Conservation (phyloP, 2,329 filamentous ascomycete species). For the Colletotrichum phormii region DNA sequence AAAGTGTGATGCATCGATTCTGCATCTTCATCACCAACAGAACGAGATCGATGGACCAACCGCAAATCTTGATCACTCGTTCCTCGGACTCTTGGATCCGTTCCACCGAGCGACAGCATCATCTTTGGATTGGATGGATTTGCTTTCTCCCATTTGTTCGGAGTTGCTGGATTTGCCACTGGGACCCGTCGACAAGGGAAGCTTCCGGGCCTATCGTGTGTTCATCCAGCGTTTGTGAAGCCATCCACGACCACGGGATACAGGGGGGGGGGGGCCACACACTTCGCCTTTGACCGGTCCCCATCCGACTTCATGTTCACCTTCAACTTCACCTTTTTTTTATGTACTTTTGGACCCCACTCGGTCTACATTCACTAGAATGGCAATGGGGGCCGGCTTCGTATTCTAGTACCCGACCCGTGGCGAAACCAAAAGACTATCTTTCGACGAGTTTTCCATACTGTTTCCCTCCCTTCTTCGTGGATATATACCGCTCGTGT, state of each 20-base stretch:
- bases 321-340: not conserved
- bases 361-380: not conserved
- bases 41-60: not conserved
- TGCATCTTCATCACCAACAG: not conserved
- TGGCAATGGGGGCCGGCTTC: not conserved
- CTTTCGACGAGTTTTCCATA: not conserved
- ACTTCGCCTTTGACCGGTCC: constrained; percentile 2
- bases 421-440: not conserved
- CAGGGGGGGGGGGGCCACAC: not conserved
- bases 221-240: constrained; percentile 24
- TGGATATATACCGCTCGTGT: constrained; percentile 26
- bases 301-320: not conserved
- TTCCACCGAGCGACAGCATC: not conserved
- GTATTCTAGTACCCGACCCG: constrained; percentile 1
- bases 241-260: not conserved
- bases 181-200: not conserved
- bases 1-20: not conserved
- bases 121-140: not conserved
- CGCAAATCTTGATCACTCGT: not conserved
- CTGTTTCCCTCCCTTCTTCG: not conserved
- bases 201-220: not conserved
- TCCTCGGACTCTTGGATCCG: not conserved
- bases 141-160: not conserved
- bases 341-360: not conserved
- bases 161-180: not conserved